Evolutionary conservation across 495 filamentous ascomycete species (phyloP).

Genomic region (Xylaria intraflava): DNA sequence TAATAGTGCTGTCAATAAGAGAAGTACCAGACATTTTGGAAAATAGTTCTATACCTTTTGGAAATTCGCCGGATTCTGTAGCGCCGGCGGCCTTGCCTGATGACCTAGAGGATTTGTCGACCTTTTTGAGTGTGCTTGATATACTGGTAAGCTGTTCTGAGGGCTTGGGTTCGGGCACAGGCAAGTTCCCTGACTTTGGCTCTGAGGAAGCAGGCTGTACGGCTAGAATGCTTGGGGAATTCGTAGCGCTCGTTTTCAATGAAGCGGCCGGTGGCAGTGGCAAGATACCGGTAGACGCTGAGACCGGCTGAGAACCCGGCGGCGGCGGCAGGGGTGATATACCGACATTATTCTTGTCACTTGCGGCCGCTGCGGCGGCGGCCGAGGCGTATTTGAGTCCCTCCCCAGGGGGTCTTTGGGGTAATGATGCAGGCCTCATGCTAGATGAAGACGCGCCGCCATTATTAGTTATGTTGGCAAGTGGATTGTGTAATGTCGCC

Average conservation of each 20-base stretch:
- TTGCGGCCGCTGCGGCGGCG: constrained; percentile 88
- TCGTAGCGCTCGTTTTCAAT: constrained; percentile 36
- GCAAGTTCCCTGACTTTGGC: constrained; percentile 27
- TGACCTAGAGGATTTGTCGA: constrained; percentile 35
- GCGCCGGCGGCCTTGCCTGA: constrained; percentile 37
- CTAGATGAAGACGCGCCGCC: constrained; percentile 35
- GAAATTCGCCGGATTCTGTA: constrained; percentile 24
- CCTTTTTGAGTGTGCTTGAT: constrained; percentile 22
- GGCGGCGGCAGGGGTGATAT: constrained; percentile 88
- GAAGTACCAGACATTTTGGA: constrained; percentile 11
- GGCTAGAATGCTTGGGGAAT: constrained; percentile 34
- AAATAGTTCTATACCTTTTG: constrained; percentile 29
- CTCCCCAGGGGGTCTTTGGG: constrained; percentile 77
- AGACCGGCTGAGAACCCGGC: constrained; percentile 49
- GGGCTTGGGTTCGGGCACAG: constrained; percentile 19
- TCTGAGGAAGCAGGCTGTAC: constrained; percentile 35
- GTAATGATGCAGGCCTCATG: constrained; percentile 91
- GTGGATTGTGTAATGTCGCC: constrained; percentile 71
- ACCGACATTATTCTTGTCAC: constrained; percentile 91
- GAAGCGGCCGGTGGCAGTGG: constrained; percentile 41
- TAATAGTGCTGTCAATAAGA: constrained; percentile 22
- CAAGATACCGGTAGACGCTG: constrained; percentile 35
- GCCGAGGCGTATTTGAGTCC: constrained; percentile 95
- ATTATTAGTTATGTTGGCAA: constrained; percentile 57
- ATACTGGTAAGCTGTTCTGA: constrained; percentile 13